Percentiles rank a stretch among this genome's conserved stretches.
Evolutionary conservation across 1,284 basidiomycete species (phyloP).

Genomic region (Inonotus hispidus): DNA sequence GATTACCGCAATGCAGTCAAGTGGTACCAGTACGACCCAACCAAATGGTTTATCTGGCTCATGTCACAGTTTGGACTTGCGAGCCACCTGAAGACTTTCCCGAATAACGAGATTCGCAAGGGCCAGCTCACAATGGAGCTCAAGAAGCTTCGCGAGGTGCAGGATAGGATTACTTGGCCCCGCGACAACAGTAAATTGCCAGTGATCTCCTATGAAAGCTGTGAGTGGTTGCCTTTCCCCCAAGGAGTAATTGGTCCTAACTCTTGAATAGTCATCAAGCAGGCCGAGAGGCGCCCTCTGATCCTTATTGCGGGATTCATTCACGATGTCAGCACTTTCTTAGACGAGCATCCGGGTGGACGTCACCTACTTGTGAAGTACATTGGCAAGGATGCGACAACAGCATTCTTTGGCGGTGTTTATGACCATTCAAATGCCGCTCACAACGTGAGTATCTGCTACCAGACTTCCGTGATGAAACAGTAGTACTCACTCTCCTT

Average conservation of each 20-base stretch:
- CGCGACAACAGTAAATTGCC: slow-evolving; percentile 71
- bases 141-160: slow-evolving; percentile 70
- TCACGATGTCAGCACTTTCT: slow-evolving; percentile 82
- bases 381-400: slow-evolving; percentile 81
- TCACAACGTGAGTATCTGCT: slow-evolving; percentile 56
- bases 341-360: slow-evolving; percentile 89
- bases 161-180: slow-evolving; percentile 76
- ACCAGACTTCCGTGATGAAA: slow-evolving; percentile 5
- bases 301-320: slow-evolving; percentile 88
- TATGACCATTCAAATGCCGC: slow-evolving; percentile 94
- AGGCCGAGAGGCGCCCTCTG: slow-evolving; percentile 69
- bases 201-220: slow-evolving; percentile 83
- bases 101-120: slow-evolving; percentile 90
- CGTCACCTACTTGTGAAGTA: slow-evolving; percentile 64
- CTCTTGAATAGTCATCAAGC: slow-evolving; percentile 57
- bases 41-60: slow-evolving; percentile 87
- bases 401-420: slow-evolving; percentile 91
- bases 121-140: slow-evolving; percentile 92
- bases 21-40: slow-evolving; percentile 89
- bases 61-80: slow-evolving; percentile 69
- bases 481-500: slow-evolving; percentile 19
- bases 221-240: slow-evolving; percentile 36
- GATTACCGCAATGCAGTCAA: slow-evolving; percentile 92
- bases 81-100: slow-evolving; percentile 80
- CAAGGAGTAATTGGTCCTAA: slow-evolving; percentile 7